A percentile compares a stretch with the other conserved stretches of the same genome.
phyloP scores from a whole-genome alignment of 2,329 filamentous ascomycete species.

The Tetracladium maxilliforme region DNA sequence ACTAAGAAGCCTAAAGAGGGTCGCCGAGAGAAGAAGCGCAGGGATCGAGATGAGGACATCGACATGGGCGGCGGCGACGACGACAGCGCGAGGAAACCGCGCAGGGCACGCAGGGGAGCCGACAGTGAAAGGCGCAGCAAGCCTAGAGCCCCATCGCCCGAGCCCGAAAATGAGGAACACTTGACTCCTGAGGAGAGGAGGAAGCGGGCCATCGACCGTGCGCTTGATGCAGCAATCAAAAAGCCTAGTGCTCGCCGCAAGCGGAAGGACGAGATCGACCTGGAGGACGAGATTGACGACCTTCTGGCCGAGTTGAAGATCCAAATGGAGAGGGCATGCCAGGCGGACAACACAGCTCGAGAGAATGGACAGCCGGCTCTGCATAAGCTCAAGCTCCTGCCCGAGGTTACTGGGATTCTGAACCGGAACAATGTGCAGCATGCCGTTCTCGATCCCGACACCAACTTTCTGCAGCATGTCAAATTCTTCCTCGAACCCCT shows the following conservation, averaged over 20 bases:
- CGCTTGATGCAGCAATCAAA: slow-evolving; percentile 80
- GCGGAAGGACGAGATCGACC: slow-evolving; percentile 60
- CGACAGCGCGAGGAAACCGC: slow-evolving; percentile 15
- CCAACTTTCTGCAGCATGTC: slow-evolving; percentile 85
- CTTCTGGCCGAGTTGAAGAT: slow-evolving; percentile 79
- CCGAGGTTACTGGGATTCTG: slow-evolving; percentile 74
- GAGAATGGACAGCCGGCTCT: slow-evolving; percentile 67
- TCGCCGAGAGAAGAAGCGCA: slow-evolving; percentile 54
- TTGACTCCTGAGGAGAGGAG: slow-evolving; percentile 75
- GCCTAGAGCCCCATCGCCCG: slow-evolving; percentile 22
- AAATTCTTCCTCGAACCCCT: slow-evolving; percentile 96
- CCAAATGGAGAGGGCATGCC: slow-evolving; percentile 80
- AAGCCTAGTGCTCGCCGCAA: slow-evolving; percentile 55
- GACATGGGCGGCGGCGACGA: slow-evolving; percentile 31
- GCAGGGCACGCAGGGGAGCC: slow-evolving; percentile 13
- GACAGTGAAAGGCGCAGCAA: slow-evolving; percentile 33
- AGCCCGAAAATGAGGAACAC: slow-evolving; percentile 60
- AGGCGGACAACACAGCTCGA: slow-evolving; percentile 73
- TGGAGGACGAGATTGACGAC: slow-evolving; percentile 81
- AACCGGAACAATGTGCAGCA: slow-evolving; percentile 80
- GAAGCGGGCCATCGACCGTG: slow-evolving; percentile 68
- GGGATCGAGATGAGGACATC: slow-evolving; percentile 32
- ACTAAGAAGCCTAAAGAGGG: slow-evolving; percentile 55
- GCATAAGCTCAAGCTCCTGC: slow-evolving; percentile 87
- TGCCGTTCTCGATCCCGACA: slow-evolving; percentile 83